These are phyloP conservation scores for Prunus padus DNA, from an alignment of 306 rosid genomes.

Conservation along the genomic window DNA sequence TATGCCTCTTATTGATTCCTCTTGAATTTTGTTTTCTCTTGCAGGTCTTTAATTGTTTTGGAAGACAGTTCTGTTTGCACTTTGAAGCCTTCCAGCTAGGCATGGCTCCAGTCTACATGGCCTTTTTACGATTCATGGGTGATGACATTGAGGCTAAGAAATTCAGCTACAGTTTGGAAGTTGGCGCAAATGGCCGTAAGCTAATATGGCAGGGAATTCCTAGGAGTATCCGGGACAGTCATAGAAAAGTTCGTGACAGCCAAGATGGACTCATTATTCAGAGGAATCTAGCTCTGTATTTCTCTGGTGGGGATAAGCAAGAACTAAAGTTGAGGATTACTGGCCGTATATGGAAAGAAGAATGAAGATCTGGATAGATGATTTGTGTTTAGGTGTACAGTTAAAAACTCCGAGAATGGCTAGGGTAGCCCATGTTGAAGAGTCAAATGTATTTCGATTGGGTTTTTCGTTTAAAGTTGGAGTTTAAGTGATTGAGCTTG, in stretches of 20 bases:
- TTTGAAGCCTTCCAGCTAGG: constrained; percentile 92
- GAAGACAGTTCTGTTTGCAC: constrained; percentile 89
- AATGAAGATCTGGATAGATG: constrained; percentile 46
- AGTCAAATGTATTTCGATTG: not conserved
- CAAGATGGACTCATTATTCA: constrained; percentile 94
- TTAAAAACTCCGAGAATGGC: constrained; percentile 22
- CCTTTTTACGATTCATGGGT: constrained; percentile 90
- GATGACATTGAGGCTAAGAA: constrained; percentile 78
- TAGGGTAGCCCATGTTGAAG: constrained; percentile 8
- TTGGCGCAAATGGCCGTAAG: constrained; percentile 85
- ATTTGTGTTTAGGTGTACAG: constrained; percentile 43
- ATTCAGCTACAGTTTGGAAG: constrained; percentile 90
- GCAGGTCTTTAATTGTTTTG: constrained; percentile 88
- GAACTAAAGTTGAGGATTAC: constrained; percentile 85
- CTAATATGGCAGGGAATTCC: constrained; percentile 94
- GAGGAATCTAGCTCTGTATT: constrained; percentile 77
- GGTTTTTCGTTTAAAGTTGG: not conserved
- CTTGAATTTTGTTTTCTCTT: constrained; percentile 11
- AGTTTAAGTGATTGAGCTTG: constrained; percentile 12
- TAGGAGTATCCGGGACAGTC: constrained; percentile 86
- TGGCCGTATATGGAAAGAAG: constrained; percentile 98
- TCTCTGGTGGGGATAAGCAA: constrained; percentile 79
- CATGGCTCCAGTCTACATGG: constrained; percentile 83
- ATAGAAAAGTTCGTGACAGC: constrained; percentile 84
- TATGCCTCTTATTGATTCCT: not conserved